These are phyloP conservation scores for Suillus brevipes DNA, from an alignment of 768 basidiomycete species.

Conservation along the genomic window DNA sequence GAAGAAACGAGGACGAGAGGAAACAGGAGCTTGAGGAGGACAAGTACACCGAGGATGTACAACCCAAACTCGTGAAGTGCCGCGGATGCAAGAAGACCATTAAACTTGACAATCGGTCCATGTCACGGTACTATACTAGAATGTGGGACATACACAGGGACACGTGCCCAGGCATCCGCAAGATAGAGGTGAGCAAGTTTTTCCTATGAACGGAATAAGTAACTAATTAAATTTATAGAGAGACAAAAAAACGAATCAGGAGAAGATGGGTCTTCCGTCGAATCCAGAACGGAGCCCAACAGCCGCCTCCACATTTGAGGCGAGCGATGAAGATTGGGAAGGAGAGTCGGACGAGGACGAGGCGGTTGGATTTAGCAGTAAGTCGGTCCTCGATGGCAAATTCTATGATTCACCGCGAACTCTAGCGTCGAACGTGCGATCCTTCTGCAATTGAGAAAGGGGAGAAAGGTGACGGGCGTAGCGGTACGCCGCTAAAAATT, in stretches of 20 bases:
- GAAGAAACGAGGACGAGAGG: slow-evolving; percentile 21
- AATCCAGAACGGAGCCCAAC: neutral
- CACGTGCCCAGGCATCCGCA: slow-evolving; percentile 5
- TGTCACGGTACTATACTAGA: slow-evolving; percentile 38
- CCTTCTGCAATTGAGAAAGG: neutral
- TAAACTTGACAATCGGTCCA: slow-evolving; percentile 34
- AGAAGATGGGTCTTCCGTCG: neutral
- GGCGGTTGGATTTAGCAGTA: neutral
- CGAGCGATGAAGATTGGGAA: neutral
- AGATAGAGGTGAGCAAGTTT: neutral
- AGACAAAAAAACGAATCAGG: neutral
- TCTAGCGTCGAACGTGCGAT: neutral
- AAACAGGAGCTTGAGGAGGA: too few relatives aligned
- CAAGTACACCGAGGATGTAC: too few relatives aligned
- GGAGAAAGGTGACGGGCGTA: slow-evolving; percentile 15
- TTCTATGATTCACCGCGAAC: neutral
- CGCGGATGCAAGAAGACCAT: slow-evolving; percentile 21
- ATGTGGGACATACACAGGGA: slow-evolving; percentile 34
- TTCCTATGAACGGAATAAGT: neutral
- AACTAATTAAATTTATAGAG: too few relatives aligned
- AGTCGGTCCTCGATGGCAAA: neutral
- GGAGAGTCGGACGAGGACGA: slow-evolving; percentile 18
- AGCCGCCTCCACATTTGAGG: neutral
- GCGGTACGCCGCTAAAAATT: neutral
- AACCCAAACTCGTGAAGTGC: too few relatives aligned